These are phyloP conservation scores for Tetrapisispora nanseiensis DNA, from an alignment of 805 yeast species.

Conservation along the genomic window DNA sequence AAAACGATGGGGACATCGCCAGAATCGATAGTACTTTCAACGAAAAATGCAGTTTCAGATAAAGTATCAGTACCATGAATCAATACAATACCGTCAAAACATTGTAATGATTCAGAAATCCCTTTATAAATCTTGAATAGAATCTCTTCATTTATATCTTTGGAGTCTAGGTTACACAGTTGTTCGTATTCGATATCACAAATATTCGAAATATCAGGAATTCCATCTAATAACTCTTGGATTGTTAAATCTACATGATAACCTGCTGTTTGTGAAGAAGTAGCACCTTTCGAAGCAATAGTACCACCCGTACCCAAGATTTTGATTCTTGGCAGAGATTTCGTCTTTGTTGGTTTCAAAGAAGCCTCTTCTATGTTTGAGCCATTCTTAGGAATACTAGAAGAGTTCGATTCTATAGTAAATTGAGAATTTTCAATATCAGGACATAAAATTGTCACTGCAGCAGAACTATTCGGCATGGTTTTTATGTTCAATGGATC, in stretches of 20 bases:
- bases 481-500: too few species aligned
- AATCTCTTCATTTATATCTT: constrained; percentile 41
- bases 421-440: constrained; percentile 27
- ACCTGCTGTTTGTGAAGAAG: constrained; percentile 43
- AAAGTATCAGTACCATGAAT: constrained; percentile 67
- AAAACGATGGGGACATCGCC: constrained; percentile 51
- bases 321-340: constrained; percentile 32
- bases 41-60: constrained; percentile 58
- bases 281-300: constrained; percentile 43
- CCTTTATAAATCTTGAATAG: constrained; percentile 38
- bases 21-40: constrained; percentile 38
- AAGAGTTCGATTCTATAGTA: constrained; percentile 10
- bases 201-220: constrained; percentile 45
- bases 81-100: constrained; percentile 50
- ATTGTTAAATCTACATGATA: constrained; percentile 43
- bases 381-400: neutral
- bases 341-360: constrained; percentile 2
- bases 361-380: neutral
- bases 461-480: constrained; percentile 23
- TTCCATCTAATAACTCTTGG: constrained; percentile 41
- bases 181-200: constrained; percentile 56
- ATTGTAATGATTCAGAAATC: constrained; percentile 35
- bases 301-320: constrained; percentile 53
- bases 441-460: constrained; percentile 27
- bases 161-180: constrained; percentile 52